Conservation (phyloP, 257 asterid species). For the Solanum microdontum region DNA sequence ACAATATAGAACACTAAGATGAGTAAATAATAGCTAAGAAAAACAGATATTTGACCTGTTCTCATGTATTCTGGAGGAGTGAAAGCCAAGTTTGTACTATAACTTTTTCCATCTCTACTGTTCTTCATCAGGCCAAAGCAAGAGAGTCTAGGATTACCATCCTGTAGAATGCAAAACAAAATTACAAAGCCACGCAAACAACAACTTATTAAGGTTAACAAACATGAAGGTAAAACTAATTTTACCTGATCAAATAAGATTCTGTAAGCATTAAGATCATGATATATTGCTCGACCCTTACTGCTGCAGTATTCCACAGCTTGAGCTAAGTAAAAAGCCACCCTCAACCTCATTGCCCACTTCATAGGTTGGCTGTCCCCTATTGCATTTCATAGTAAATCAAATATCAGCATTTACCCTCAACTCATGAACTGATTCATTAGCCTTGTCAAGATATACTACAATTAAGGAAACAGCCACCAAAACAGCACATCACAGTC, state of each 20-base stretch:
- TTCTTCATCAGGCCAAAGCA: slow-evolving; percentile 50
- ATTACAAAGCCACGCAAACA: background rate
- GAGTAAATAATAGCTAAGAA: background rate
- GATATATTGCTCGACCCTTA: slow-evolving; percentile 39
- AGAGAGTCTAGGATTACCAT: slow-evolving; percentile 45
- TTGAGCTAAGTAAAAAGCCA: slow-evolving; percentile 36
- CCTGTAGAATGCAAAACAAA: slow-evolving; percentile 12
- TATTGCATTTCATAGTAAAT: slow-evolving; percentile 8
- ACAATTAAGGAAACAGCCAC: background rate
- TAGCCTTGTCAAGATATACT: background rate
- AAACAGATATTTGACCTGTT: slow-evolving; percentile 16
- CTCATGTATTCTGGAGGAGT: slow-evolving; percentile 46
- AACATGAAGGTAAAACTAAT: background rate
- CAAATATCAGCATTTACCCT: background rate
- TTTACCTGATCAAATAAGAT: slow-evolving; percentile 39
- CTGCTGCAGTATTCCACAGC: slow-evolving; percentile 39
- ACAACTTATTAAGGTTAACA: background rate
- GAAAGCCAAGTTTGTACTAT: slow-evolving; percentile 43
- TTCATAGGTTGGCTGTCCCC: slow-evolving; percentile 45
- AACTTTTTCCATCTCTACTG: slow-evolving; percentile 47
- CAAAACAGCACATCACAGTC: background rate
- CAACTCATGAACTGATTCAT: background rate
- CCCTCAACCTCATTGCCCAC: slow-evolving; percentile 51
- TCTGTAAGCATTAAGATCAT: slow-evolving; percentile 43
- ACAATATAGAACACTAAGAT: background rate